Percentiles rank a stretch among this genome's conserved stretches.
Evolutionary conservation across 225 moss, liverwort and hornwort genomes (phyloP).

Genomic region (Sphagnum tenellum): DNA sequence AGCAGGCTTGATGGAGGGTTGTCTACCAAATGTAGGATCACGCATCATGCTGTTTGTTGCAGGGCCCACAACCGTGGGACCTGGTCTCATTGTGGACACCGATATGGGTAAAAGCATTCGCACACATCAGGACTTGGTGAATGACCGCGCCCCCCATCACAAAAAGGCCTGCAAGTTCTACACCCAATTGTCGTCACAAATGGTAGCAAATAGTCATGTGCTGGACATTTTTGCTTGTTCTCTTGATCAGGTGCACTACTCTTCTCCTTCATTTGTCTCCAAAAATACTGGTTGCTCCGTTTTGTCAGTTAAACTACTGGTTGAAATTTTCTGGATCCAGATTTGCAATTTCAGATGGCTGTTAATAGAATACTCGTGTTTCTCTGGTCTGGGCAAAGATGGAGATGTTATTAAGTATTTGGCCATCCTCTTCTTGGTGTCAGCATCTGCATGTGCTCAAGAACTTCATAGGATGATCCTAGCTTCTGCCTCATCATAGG

Average conservation of each 20-base stretch:
- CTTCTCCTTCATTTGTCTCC: too few species aligned
- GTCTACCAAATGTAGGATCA: conserved; percentile 65
- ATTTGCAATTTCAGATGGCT: too few species aligned
- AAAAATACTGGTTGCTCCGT: too few species aligned
- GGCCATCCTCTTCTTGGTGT: too few species aligned
- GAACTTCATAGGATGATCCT: too few species aligned
- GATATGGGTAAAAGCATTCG: conserved; percentile 89
- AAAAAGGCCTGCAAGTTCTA: conserved; percentile 95
- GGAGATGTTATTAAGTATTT: too few species aligned
- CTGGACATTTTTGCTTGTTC: conserved; percentile 96
- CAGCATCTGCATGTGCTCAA: too few species aligned
- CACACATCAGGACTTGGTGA: conserved; percentile 89
- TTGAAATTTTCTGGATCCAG: too few species aligned
- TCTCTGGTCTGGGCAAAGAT: too few species aligned
- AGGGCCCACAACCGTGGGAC: conserved; percentile 84
- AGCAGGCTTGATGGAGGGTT: conserved; percentile 71
- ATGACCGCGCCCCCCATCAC: conserved; percentile 65
- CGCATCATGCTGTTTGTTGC: conserved; percentile 87
- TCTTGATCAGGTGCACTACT: conserved; percentile 57
- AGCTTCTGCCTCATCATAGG: too few species aligned
- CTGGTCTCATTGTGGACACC: conserved; percentile 87
- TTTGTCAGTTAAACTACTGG: too few species aligned
- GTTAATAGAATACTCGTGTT: too few species aligned
- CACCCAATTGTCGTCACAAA: conserved; percentile 63
- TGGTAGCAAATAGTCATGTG: conserved; percentile 69